Percentiles rank a stretch among this genome's conserved stretches.
Evolutionary conservation across 495 filamentous ascomycete genomes (phyloP).

Genomic region (Aspergillus heteromorphus): DNA sequence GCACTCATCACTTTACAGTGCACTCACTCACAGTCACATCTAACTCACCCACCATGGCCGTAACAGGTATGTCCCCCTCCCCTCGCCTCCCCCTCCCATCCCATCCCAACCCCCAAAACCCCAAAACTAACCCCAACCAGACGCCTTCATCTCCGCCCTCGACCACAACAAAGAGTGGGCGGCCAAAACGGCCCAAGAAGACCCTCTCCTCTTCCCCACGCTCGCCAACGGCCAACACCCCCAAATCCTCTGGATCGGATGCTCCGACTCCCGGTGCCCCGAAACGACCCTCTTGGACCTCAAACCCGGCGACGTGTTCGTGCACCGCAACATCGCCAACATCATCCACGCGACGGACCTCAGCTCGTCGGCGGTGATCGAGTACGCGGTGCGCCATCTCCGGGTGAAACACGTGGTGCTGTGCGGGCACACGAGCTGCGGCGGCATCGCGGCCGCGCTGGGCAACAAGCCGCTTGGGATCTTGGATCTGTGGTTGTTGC

Average conservation of each 20-base stretch:
- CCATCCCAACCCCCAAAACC: neutral
- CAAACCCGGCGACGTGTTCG: slow-evolving; percentile 84
- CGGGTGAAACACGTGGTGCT: slow-evolving; percentile 79
- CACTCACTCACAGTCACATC: neutral
- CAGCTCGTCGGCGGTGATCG: slow-evolving; percentile 68
- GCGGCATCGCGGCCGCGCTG: slow-evolving; percentile 70
- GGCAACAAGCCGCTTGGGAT: slow-evolving; percentile 64
- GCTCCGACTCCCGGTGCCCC: slow-evolving; percentile 82
- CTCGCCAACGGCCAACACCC: slow-evolving; percentile 66
- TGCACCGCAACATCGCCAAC: slow-evolving; percentile 94
- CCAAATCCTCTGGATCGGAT: slow-evolving; percentile 85
- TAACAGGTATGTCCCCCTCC: neutral
- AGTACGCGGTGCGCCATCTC: slow-evolving; percentile 70
- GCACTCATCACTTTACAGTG: too few relatives aligned
- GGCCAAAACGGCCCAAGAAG: slow-evolving; percentile 54
- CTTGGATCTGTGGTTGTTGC: slow-evolving; percentile 75
- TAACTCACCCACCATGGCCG: neutral
- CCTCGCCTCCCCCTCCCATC: neutral
- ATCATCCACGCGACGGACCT: slow-evolving; percentile 73
- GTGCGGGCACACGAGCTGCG: slow-evolving; percentile 79
- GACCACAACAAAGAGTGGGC: slow-evolving; percentile 65
- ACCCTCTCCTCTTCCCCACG: slow-evolving; percentile 68
- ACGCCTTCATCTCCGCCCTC: slow-evolving; percentile 29
- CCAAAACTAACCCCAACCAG: slow-evolving; percentile 5
- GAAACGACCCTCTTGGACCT: slow-evolving; percentile 80